Evolutionary conservation across 2,329 filamentous ascomycete species (phyloP).

Genomic region (Cladosporium velox): DNA sequence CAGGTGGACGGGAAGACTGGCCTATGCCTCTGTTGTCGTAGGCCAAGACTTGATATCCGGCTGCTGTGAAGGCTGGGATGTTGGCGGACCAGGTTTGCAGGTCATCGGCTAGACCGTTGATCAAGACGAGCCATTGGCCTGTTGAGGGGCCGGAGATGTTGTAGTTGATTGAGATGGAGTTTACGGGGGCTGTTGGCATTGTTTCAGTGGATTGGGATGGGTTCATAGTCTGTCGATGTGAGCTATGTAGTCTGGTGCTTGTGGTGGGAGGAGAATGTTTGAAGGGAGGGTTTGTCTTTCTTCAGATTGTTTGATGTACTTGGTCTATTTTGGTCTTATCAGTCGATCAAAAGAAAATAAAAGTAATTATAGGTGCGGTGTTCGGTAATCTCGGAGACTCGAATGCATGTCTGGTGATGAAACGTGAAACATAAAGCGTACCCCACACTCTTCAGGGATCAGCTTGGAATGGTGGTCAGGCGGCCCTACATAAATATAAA

Average conservation of each 20-base stretch:
- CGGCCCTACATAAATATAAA: background rate
- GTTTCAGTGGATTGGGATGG: background rate
- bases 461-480: background rate
- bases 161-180: constrained; percentile 28
- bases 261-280: background rate
- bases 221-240: background rate
- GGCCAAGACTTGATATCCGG: constrained; percentile 26
- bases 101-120: constrained; percentile 33
- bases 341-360: background rate
- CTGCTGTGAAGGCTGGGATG: constrained; percentile 24
- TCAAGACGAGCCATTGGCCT: constrained; percentile 25
- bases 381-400: background rate
- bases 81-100: constrained; percentile 27
- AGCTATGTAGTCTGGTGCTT: background rate
- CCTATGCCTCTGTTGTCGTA: constrained; percentile 34
- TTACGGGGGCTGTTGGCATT: constrained; percentile 24
- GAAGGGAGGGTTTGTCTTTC: background rate
- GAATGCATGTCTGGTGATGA: background rate
- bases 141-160: background rate
- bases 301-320: background rate
- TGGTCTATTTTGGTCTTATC: background rate
- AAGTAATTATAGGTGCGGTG: background rate
- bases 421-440: background rate
- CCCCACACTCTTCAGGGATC: background rate
- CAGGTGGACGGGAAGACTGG: constrained; percentile 23